Evolutionary conservation across 75 land plant species (phyloP).

Genomic region (Sequoiadendron giganteum): DNA sequence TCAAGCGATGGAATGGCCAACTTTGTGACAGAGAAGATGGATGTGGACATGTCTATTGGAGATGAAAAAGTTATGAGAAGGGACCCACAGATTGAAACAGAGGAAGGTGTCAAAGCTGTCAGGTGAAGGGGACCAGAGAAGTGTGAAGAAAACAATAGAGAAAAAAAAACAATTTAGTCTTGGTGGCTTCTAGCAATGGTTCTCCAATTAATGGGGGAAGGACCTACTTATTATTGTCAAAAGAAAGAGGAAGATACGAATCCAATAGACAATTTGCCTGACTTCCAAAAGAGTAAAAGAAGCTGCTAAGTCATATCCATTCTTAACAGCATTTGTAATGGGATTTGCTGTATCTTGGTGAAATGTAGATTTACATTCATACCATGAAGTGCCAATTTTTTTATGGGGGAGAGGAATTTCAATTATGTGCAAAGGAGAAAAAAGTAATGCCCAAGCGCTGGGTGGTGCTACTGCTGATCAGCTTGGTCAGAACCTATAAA

Average conservation of each 20-base stretch:
- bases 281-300: neutral
- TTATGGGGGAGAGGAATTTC: neutral
- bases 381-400: neutral
- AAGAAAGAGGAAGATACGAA: neutral
- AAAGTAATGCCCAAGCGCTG: too few relatives aligned
- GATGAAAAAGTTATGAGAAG: neutral
- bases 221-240: neutral
- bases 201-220: constrained; percentile 5
- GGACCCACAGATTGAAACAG: neutral
- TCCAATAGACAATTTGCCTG: neutral
- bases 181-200: neutral
- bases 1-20: constrained; percentile 7
- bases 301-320: neutral
- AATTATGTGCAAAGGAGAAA: neutral
- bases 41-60: neutral
- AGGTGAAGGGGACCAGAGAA: neutral
- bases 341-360: neutral
- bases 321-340: neutral
- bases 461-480: too few relatives aligned
- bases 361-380: neutral
- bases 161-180: neutral
- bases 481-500: too few relatives aligned
- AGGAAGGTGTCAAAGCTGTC: neutral
- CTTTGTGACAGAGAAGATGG: neutral
- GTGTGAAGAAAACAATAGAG: neutral